Conservation (phyloP, 805 yeast genomes). For the Scheffersomyces coipomensis region DNA sequence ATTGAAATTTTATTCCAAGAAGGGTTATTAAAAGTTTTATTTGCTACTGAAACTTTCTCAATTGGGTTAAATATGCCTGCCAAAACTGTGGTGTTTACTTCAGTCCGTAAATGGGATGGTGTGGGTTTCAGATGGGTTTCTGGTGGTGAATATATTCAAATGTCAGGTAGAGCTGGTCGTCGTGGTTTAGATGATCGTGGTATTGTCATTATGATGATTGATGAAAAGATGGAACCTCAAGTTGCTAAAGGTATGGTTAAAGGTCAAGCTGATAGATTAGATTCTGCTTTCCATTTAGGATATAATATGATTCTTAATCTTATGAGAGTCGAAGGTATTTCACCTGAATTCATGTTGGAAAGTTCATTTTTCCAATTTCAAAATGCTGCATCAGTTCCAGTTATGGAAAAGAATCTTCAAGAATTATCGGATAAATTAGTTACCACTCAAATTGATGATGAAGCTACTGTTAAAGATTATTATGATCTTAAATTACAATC, state of each 20-base stretch:
- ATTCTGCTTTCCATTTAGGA: slow-evolving; percentile 96
- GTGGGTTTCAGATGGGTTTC: slow-evolving; percentile 97
- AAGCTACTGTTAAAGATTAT: slow-evolving; percentile 70
- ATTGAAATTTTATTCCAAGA: slow-evolving; percentile 96
- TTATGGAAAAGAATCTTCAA: slow-evolving; percentile 65
- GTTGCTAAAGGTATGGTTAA: slow-evolving; percentile 99
- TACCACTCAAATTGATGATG: slow-evolving; percentile 65
- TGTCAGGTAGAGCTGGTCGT: slow-evolving; percentile 99
- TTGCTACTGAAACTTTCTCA: slow-evolving; percentile 98
- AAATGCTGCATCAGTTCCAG: slow-evolving; percentile 86
- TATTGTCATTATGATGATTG: slow-evolving; percentile 98
- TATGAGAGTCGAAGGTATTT: slow-evolving; percentile 96
- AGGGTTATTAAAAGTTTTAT: slow-evolving; percentile 88
- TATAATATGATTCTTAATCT: slow-evolving; percentile 95
- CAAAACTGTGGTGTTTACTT: slow-evolving; percentile 95
- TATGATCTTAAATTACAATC: slow-evolving; percentile 78
- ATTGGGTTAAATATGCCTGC: slow-evolving; percentile 99
- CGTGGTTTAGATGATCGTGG: slow-evolving; percentile 99
- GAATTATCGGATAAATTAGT: slow-evolving; percentile 51
- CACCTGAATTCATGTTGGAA: slow-evolving; percentile 96
- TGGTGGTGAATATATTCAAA: slow-evolving; percentile 99
- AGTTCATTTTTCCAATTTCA: slow-evolving; percentile 94
- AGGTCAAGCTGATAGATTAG: slow-evolving; percentile 96
- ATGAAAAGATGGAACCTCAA: slow-evolving; percentile 98
- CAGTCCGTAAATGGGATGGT: slow-evolving; percentile 98